phyloP scores from a whole-genome alignment of 2,329 filamentous ascomycete genomes.

The Diplodia sapinea region DNA sequence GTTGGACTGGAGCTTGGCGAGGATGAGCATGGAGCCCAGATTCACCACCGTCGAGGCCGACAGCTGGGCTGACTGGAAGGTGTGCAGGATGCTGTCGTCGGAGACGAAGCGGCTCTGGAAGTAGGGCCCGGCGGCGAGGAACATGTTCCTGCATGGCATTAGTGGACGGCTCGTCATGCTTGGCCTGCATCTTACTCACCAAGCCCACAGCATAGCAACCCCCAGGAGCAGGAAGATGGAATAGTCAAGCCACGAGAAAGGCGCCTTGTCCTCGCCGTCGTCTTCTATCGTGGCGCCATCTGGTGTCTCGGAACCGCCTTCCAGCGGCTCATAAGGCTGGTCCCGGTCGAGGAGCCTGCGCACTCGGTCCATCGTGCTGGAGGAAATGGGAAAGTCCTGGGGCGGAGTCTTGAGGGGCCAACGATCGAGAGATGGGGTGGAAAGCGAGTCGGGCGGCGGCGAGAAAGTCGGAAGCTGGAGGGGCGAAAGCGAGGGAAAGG shows the following conservation, averaged over 20 bases:
- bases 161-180: background rate
- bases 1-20: constrained; percentile 78
- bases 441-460: background rate
- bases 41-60: constrained; percentile 87
- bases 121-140: constrained; percentile 91
- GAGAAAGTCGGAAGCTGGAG: background rate
- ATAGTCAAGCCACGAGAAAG: constrained; percentile 87
- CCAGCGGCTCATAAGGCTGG: constrained; percentile 46
- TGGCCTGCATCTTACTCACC: constrained; percentile 59
- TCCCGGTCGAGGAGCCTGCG: constrained; percentile 41
- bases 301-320: constrained; percentile 44
- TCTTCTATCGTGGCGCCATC: constrained; percentile 44
- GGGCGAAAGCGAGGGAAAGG: background rate
- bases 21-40: constrained; percentile 73
- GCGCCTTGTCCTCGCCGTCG: constrained; percentile 35
- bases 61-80: constrained; percentile 89
- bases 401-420: background rate
- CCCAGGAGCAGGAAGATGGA: constrained; percentile 83
- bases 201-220: constrained; percentile 96
- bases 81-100: constrained; percentile 72
- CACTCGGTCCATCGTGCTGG: constrained; percentile 44
- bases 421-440: background rate
- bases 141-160: constrained; percentile 80
- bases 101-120: constrained; percentile 81
- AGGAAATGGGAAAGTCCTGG: background rate